phyloP scores from a whole-genome alignment of 1,139 yeast genomes.

The Blastobotrys petasosporus region DNA sequence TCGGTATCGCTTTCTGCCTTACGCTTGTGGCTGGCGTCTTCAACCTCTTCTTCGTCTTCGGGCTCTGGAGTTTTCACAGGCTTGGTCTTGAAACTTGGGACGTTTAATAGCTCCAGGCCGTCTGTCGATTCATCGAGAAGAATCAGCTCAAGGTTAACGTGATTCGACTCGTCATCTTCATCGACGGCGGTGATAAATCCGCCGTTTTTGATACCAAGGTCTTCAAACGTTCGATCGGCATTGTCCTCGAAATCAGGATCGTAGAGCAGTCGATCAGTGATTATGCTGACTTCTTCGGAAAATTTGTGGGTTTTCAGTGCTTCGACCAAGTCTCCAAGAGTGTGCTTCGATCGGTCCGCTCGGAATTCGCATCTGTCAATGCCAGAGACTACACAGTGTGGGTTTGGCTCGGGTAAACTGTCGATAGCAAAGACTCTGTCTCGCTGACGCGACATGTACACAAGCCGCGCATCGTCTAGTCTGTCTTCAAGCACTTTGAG shows the following conservation, averaged over 20 bases:
- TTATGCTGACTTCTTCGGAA: constrained; percentile 59
- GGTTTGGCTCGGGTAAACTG: constrained; percentile 52
- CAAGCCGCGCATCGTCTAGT: constrained; percentile 39
- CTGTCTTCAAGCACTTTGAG: constrained; percentile 44
- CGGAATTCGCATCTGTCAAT: constrained; percentile 47
- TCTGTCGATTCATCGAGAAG: constrained; percentile 23
- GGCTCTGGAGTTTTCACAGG: constrained; percentile 10
- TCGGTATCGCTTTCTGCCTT: constrained; percentile 6
- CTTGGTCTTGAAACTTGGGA: constrained; percentile 16
- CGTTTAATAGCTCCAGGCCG: constrained; percentile 14
- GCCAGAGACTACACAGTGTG: constrained; percentile 69
- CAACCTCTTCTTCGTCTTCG: constrained; percentile 10
- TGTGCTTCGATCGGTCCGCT: constrained; percentile 31
- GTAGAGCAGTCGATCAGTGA: constrained; percentile 61
- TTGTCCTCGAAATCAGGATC: constrained; percentile 91
- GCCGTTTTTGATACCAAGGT: constrained; percentile 55
- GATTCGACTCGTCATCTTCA: constrained; percentile 54
- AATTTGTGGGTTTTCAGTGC: constrained; percentile 46
- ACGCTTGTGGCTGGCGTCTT: constrained; percentile 8
- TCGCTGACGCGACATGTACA: constrained; percentile 59
- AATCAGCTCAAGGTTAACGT: constrained; percentile 65
- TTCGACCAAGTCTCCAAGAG: constrained; percentile 42
- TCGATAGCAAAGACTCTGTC: constrained; percentile 66
- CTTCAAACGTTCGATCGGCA: constrained; percentile 42
- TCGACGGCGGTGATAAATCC: constrained; percentile 66